Evolutionary conservation across 495 filamentous ascomycete species (phyloP).

Genomic region (Sordaria brevicollis): DNA sequence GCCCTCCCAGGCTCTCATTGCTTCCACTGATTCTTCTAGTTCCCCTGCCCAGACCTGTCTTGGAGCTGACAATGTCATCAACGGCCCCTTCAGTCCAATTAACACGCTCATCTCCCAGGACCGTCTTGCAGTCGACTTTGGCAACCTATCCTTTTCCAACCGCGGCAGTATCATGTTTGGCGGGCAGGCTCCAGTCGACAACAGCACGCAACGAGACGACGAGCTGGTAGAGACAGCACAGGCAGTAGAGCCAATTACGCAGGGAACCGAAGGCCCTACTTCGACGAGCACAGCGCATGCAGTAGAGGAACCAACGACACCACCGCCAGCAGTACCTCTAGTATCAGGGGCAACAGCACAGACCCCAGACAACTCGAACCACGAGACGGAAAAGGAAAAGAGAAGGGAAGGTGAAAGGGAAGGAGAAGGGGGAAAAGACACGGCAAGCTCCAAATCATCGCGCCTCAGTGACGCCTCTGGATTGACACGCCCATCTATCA

Average conservation of each 20-base stretch:
- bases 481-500: background rate
- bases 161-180: slow-evolving; percentile 58
- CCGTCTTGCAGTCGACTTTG: slow-evolving; percentile 40
- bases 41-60: background rate
- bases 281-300: background rate
- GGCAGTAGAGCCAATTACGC: background rate
- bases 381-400: background rate
- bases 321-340: background rate
- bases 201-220: background rate
- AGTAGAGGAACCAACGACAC: background rate
- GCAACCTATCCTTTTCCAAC: slow-evolving; percentile 43
- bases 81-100: slow-evolving; percentile 30
- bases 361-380: background rate
- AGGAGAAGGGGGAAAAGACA: background rate
- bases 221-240: background rate
- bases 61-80: background rate
- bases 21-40: background rate
- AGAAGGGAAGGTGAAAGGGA: background rate
- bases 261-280: background rate
- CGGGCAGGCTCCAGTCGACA: slow-evolving; percentile 12
- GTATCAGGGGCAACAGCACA: background rate
- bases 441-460: background rate
- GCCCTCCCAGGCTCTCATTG: background rate
- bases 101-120: slow-evolving; percentile 43
- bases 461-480: background rate